A percentile compares a stretch with the other conserved stretches of the same genome.
These are phyloP conservation scores for Clonostachys byssicola DNA, from an alignment of 2,329 filamentous ascomycete species.

Conservation along the genomic window DNA sequence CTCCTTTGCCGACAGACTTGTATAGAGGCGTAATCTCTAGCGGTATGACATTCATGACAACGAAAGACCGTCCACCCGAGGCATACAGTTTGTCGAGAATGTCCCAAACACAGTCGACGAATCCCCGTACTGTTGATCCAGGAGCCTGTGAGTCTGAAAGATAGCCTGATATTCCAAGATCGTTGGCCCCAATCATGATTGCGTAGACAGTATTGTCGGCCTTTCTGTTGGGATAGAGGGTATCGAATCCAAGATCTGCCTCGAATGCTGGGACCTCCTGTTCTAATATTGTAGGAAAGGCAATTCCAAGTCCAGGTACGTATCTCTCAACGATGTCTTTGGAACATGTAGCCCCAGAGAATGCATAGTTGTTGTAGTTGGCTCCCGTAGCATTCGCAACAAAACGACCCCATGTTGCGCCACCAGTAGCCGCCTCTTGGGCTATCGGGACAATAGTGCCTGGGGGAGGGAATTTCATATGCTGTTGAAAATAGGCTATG, in stretches of 20 bases:
- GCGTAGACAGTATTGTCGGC: conserved; percentile 64
- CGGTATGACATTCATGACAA: conserved; percentile 66
- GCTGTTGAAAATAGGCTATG: conserved; percentile 58
- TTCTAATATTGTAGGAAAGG: conserved; percentile 60
- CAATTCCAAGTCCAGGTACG: conserved; percentile 37
- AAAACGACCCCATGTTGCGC: conserved; percentile 65
- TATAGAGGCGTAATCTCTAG: conserved; percentile 67
- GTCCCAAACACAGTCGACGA: conserved; percentile 64
- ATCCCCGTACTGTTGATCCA: conserved; percentile 58
- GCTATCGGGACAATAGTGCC: conserved; percentile 38
- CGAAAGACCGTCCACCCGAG: conserved; percentile 65
- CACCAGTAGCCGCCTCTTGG: conserved; percentile 53
- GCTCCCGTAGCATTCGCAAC: conserved; percentile 55
- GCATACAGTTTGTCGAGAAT: conserved; percentile 60
- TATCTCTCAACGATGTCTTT: conserved; percentile 59
- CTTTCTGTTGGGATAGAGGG: conserved; percentile 33
- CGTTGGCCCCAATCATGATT: conserved; percentile 81
- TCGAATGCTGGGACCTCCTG: conserved; percentile 57
- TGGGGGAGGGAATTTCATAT: conserved; percentile 57
- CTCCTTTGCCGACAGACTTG: conserved; percentile 15
- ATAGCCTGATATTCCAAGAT: conserved; percentile 64
- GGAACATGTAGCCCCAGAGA: conserved; percentile 68
- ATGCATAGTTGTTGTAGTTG: conserved; percentile 64
- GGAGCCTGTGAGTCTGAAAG: conserved; percentile 58
- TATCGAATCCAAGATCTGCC: conserved; percentile 37